Base-by-base conservation (phyloP, 2,329 filamentous ascomycete species). In the Cytospora piceicola region DNA sequence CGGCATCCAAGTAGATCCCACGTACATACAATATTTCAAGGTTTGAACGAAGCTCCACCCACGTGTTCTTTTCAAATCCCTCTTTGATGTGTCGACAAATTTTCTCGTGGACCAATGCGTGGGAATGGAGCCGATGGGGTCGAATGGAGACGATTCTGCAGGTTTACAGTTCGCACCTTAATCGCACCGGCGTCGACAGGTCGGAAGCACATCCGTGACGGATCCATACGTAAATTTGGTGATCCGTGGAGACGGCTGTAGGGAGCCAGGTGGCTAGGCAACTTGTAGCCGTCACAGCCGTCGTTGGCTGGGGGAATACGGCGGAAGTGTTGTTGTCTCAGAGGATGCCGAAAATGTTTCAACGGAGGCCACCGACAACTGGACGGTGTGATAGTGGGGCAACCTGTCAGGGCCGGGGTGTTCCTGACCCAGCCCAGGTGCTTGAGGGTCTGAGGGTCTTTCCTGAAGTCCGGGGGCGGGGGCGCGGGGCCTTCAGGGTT, bases 351-450 rank as follows among this genome's bases (percentile, higher is more conserved):
- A 12, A 24, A 4, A 20, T 22, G 46, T 49, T 49, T 49, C 46
- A 49, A 24, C n/a, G 46, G 46, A 49, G 46, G 46, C 46, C n/a
- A 49, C 46, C 46, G 46, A 49, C 46, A 49, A 20, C 39, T 42
- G 39, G 39, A 42, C 39, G 39, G 39, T 42, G 39, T 20, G 39
- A 42, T 42, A 42, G 39, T 42, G 39, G 39, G n/a, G 39, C 39
- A 17, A 42, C 39, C 39, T 42, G 39, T 42, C 39, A 42, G 17
- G 34, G 11, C 34, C 34, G 34, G 34, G 34, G 34, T 4, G 32
- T 12, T 9, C 32, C 32, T 34, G 32, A 2, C 8, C 32, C 8
- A 2, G 32, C 32, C 3, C 34, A 36, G 2, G 9, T 36, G 34
- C 34, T 36, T 36, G 34, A 12, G 34, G 34, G 34, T 11, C 17